Evolutionary conservation across 2,329 filamentous ascomycete genomes (phyloP).

Genomic region (Ascochyta pisi): DNA sequence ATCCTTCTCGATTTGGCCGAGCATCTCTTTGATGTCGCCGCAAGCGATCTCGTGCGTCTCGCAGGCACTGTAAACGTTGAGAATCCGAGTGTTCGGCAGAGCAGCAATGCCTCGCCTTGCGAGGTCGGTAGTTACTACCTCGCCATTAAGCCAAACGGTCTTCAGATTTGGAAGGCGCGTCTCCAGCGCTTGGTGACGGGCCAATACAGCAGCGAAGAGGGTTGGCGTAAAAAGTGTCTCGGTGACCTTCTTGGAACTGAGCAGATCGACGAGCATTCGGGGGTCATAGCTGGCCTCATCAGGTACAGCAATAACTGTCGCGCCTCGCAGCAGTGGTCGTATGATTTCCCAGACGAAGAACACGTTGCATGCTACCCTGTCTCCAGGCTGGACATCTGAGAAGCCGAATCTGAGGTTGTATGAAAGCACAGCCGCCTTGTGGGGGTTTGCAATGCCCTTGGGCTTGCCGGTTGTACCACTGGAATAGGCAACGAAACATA

Average conservation of each 20-base stretch:
- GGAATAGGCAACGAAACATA: conserved; percentile 83
- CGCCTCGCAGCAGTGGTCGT: conserved; percentile 76
- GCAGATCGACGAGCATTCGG: conserved; percentile 72
- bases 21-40: conserved; percentile 73
- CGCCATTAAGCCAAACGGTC: conserved; percentile 81
- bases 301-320: conserved; percentile 76
- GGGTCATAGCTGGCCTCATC: conserved; percentile 82
- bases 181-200: conserved; percentile 71
- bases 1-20: conserved; percentile 63
- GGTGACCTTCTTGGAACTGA: conserved; percentile 70
- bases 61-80: conserved; percentile 84
- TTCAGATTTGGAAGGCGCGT: conserved; percentile 69
- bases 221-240: conserved; percentile 87
- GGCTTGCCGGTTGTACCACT: conserved; percentile 79
- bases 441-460: conserved; percentile 83
- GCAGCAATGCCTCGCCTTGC: conserved; percentile 71
- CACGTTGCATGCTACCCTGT: conserved; percentile 85
- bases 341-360: conserved; percentile 89
- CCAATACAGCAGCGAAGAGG: conserved; percentile 74
- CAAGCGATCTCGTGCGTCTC: conserved; percentile 83
- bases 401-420: conserved; percentile 75
- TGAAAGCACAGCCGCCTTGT: conserved; percentile 74
- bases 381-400: conserved; percentile 72
- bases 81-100: conserved; percentile 71
- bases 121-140: conserved; percentile 81